Evolutionary conservation across 371 early-diverging fungal species (phyloP).

Genomic region (Dichotomocladium elegans): DNA sequence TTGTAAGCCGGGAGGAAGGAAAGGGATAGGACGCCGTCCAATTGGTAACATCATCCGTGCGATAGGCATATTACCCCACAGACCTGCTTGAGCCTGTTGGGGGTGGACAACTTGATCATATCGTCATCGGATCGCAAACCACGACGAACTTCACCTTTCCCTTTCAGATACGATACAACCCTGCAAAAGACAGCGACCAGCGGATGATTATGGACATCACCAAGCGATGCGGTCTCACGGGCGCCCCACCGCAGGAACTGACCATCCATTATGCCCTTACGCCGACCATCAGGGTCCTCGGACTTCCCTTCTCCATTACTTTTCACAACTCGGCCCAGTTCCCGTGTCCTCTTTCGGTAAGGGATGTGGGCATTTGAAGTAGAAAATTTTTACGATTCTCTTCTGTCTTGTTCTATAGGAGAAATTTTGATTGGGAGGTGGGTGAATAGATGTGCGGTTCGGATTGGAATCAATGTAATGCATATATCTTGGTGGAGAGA

Average conservation of each 20-base stretch:
- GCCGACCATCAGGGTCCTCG: conserved; percentile 17
- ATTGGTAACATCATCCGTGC: neutral
- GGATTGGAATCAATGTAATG: too few relatives aligned
- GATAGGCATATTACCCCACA: conserved; percentile 43
- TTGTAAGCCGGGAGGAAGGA: conserved; percentile 13
- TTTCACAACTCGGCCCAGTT: conserved; percentile 8
- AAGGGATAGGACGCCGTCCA: neutral
- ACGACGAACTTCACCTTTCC: conserved; percentile 35
- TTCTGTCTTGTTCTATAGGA: too few relatives aligned
- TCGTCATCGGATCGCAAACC: conserved; percentile 22
- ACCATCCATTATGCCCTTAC: conserved; percentile 14
- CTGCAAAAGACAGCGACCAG: conserved; percentile 19
- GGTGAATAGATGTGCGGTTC: too few relatives aligned
- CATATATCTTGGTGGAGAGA: too few relatives aligned
- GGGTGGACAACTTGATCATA: conserved; percentile 27
- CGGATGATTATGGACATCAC: conserved; percentile 33
- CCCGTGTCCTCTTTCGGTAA: conserved; percentile 21
- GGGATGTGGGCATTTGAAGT: too few relatives aligned
- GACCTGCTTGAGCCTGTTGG: conserved; percentile 23
- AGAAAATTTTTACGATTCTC: too few relatives aligned
- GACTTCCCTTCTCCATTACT: conserved; percentile 12
- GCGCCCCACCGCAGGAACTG: conserved; percentile 13
- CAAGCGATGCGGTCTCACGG: conserved; percentile 30
- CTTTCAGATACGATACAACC: conserved; percentile 25
- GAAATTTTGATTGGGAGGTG: too few relatives aligned